Evolutionary conservation across 768 basidiomycete species (phyloP).

Genomic region (Trametes coccinea): DNA sequence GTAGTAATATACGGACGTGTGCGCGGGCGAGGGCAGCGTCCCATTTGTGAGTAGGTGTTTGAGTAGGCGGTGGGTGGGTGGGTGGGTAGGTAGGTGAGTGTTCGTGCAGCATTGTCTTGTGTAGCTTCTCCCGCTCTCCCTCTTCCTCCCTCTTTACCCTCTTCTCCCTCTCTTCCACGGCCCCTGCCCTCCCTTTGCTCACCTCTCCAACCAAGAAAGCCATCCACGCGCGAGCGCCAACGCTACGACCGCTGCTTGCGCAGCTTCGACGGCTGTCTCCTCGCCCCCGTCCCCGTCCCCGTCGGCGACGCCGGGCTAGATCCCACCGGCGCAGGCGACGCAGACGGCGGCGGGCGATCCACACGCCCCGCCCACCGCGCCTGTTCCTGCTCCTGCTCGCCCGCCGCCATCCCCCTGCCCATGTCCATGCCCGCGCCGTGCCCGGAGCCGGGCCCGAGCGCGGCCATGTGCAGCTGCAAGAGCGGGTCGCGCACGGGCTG

Average conservation of each 20-base stretch:
- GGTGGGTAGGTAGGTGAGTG: too few relatives aligned
- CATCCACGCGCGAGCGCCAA: neutral
- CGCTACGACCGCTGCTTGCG: constrained; percentile 11
- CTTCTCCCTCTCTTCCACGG: neutral
- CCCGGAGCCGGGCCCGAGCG: too few relatives aligned
- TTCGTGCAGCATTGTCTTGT: too few relatives aligned
- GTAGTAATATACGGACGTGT: too few relatives aligned
- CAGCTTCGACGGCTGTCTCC: constrained; percentile 11
- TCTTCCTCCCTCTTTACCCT: neutral
- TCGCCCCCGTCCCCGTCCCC: neutral
- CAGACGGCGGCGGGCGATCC: neutral
- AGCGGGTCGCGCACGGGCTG: neutral
- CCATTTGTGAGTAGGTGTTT: too few relatives aligned
- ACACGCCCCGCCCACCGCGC: neutral
- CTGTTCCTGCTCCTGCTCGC: neutral
- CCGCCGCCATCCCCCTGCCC: too few relatives aligned
- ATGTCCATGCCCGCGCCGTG: too few relatives aligned
- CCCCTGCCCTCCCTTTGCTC: neutral
- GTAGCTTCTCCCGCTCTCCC: neutral
- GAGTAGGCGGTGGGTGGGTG: too few relatives aligned
- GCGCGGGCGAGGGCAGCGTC: too few relatives aligned
- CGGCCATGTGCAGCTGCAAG: too few relatives aligned
- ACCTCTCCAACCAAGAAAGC: neutral
- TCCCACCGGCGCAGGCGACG: too few relatives aligned
- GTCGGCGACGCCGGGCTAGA: neutral